Conservation (phyloP, 805 yeast species). For the Metschnikowia gruessii region DNA sequence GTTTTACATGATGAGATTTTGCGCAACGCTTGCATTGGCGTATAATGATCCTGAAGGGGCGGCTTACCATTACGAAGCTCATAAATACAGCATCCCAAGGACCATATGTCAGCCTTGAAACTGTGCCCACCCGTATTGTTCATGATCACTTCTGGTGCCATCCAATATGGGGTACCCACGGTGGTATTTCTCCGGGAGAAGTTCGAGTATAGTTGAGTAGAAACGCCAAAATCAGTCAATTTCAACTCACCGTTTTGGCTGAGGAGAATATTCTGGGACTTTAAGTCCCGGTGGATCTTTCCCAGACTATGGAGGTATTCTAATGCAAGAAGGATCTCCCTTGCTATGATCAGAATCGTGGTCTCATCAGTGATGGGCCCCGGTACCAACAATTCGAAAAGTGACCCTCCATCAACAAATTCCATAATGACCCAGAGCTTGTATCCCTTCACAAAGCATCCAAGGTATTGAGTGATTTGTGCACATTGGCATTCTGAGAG, state of each 20-base stretch:
- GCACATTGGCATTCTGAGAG: slow-evolving; percentile 62
- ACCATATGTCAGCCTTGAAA: slow-evolving; percentile 72
- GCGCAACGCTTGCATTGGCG: slow-evolving; percentile 46
- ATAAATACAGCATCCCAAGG: slow-evolving; percentile 73
- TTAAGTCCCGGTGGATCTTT: slow-evolving; percentile 64
- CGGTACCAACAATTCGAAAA: slow-evolving; percentile 59
- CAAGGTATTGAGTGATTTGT: slow-evolving; percentile 65
- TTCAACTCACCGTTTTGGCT: slow-evolving; percentile 39
- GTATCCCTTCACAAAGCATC: slow-evolving; percentile 66
- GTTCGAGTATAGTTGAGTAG: slow-evolving; percentile 41
- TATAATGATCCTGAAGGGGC: slow-evolving; percentile 44
- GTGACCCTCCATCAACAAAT: slow-evolving; percentile 73
- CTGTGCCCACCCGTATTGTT: slow-evolving; percentile 57
- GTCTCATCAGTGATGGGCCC: slow-evolving; percentile 56
- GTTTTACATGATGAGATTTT: slow-evolving; percentile 33
- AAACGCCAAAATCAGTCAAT: slow-evolving; percentile 46
- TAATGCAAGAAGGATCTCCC: slow-evolving; percentile 58
- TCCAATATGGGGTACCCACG: slow-evolving; percentile 62
- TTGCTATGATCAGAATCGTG: slow-evolving; percentile 49
- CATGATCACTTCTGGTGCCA: slow-evolving; percentile 60
- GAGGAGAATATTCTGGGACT: slow-evolving; percentile 41
- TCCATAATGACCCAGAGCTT: slow-evolving; percentile 83
- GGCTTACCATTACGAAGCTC: slow-evolving; percentile 74
- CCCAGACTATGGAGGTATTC: slow-evolving; percentile 66
- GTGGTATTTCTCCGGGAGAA: slow-evolving; percentile 44